Evolutionary conservation across 805 yeast genomes (phyloP), one percentile per base, ranked within the genome.

Genomic region (Candida odintsovae): DNA sequence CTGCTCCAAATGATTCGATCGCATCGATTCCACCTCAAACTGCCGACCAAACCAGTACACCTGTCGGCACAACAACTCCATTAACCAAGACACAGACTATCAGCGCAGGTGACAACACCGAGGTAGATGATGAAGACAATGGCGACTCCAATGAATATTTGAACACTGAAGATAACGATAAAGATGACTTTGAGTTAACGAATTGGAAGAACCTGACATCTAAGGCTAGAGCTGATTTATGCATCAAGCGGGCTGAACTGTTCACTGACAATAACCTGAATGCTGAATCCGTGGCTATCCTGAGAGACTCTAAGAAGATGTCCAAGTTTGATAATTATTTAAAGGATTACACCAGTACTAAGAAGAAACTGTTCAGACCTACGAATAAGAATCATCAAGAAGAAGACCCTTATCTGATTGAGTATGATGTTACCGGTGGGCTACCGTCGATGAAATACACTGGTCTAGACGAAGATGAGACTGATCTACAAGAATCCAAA

Each of bases 141-240:
- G 70, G 68, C 4, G 73, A 70, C 7, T 65, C 72, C 0, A 69
- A 66, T 25, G 71, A 68, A 20, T 73, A 71, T 42, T 52, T 74
- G 49, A 68, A 71, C 22, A 76, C 72, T 18, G 75, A 75, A 22
- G 85, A 80, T 45, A 83, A 79, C 45, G 86, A 81, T 46, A 67
- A 60, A 38, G 77, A 77, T 46, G 96, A 87, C 58, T 73, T 86
- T 31, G 96, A 90, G 56, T 66, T 82, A 40, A 84, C 84, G 44
- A 79, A 87, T 1, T 90, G 97, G 97, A 83, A 85, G 55, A 77
- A 78, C n/a, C 65, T 83, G 36, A 89, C 94, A 0, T 86, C 96
- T 0, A 83, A 83, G 50, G 76, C 85, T 0, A 69, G 97, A 47
- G 88, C 92, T 15, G 82, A 84, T 44, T 76, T 86, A 50, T 83